phyloP scores from a whole-genome alignment of 305 asterid species.

The Caryopteris hybrid region DNA sequence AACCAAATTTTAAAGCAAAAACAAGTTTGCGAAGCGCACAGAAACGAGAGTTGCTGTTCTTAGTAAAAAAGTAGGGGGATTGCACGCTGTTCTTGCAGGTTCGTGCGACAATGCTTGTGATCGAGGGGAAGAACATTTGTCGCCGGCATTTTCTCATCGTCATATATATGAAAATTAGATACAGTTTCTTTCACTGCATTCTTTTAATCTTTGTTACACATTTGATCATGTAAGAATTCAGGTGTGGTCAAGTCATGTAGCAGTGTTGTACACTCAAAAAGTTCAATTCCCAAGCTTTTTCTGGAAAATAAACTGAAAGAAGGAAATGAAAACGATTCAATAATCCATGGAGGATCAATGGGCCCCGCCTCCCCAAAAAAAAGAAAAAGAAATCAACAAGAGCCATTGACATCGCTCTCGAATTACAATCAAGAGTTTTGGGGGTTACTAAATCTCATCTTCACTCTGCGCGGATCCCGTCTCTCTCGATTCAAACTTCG shows the following conservation, averaged over 20 bases:
- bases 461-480: no score
- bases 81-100: not conserved
- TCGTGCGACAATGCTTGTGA: not conserved
- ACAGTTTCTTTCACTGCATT: constrained; percentile 16
- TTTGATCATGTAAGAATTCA: not conserved
- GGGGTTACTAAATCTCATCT: no score
- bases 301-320: no score
- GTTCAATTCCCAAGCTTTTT: no score
- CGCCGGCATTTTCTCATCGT: not conserved
- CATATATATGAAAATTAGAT: constrained; percentile 13
- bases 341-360: no score
- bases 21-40: constrained; percentile 24
- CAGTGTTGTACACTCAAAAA: not conserved
- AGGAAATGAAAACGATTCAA: no score
- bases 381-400: no score
- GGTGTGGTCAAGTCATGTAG: constrained; percentile 1
- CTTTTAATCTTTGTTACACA: constrained; percentile 14
- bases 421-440: no score
- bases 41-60: constrained; percentile 48
- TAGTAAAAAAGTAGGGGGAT: constrained; percentile 13
- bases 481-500: no score
- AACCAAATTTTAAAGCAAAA: constrained; percentile 61
- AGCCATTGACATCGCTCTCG: no score
- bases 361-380: no score
- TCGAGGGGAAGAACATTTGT: no score